Evolutionary conservation across 768 basidiomycete species (phyloP), one percentile per base, ranked within the genome.

Genomic region (Boletus reticuloceps): DNA sequence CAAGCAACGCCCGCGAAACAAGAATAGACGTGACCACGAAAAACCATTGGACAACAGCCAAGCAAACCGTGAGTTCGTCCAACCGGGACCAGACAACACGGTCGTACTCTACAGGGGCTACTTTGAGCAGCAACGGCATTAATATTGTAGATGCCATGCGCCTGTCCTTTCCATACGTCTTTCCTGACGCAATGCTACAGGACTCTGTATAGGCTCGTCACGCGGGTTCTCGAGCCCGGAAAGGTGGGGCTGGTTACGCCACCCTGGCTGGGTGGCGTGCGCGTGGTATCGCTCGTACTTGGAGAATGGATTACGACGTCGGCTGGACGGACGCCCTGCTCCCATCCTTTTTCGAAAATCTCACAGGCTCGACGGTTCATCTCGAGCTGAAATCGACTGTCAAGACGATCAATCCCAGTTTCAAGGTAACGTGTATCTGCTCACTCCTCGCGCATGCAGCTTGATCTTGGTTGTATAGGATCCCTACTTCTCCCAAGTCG

Each of bases 121-220:
- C 9, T 82, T 80, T 65, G 81, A 82, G 49, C 77, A 80, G 43
- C 77, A 79, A 44, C 73, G 81, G 61, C n/a, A n/a, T n/a, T n/a
- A n/a, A n/a, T 60, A 39, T 39, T 39, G 17, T 39, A 2, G 17
- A 16, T 39, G 14, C 17, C 17, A 39, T 39, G 7, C 7, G 14
- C 17, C 38, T 16, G 22, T 14, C 32, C 4, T 29, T 41, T 19
- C 19, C 10, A 2, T 13, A 17, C n/a, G 4, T 29, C 7, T 7
- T 12, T 29, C 12, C 32, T 52, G 50, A 62, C 27, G 36, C 14
- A 6, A n/a, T 13, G n/a, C 8, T 17, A 22, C 44, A 77, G 75
- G 20, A n/a, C n/a, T n/a, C n/a, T n/a, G n/a, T n/a, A n/a, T n/a
- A n/a, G n/a, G n/a, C n/a, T n/a, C n/a, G n/a, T n/a, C n/a, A n/a